phyloP scores from a whole-genome alignment of 768 basidiomycete species.

The Rhodotorula toruloides region DNA sequence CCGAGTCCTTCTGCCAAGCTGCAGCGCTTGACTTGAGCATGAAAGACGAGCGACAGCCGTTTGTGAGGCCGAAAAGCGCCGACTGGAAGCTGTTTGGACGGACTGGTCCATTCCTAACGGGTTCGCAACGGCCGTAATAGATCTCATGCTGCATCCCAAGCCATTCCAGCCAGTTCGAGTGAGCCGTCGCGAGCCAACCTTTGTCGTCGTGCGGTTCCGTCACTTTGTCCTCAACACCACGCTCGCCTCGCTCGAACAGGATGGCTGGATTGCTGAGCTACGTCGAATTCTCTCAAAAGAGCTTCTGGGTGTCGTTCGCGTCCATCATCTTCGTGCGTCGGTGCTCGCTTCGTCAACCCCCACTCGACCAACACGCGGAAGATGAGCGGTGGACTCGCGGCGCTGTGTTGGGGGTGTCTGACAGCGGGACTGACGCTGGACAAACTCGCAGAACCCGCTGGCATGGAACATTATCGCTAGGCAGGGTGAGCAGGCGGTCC shows the following conservation, averaged over 20 bases:
- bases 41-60: no score
- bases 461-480: constrained; percentile 90
- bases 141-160: no score
- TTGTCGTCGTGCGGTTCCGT: neutral
- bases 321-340: constrained; percentile 60
- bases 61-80: no score
- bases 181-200: no score
- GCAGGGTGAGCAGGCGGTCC: constrained; percentile 11
- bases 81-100: no score
- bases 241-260: neutral
- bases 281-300: constrained; percentile 62
- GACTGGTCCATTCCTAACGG: no score
- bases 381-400: no score
- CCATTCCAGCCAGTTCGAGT: no score
- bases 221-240: neutral
- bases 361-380: neutral
- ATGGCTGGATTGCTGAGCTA: neutral
- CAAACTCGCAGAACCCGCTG: constrained; percentile 60
- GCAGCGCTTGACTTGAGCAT: no score
- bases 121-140: no score
- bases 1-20: no score
- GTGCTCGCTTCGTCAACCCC: neutral
- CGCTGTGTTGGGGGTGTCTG: no score
- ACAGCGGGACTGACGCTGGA: neutral
- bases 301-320: constrained; percentile 62